A percentile compares a stretch with the other conserved stretches of the same genome.
These are phyloP conservation scores for Galerina sulciceps DNA, from an alignment of 768 basidiomycete species.

Conservation along the genomic window DNA sequence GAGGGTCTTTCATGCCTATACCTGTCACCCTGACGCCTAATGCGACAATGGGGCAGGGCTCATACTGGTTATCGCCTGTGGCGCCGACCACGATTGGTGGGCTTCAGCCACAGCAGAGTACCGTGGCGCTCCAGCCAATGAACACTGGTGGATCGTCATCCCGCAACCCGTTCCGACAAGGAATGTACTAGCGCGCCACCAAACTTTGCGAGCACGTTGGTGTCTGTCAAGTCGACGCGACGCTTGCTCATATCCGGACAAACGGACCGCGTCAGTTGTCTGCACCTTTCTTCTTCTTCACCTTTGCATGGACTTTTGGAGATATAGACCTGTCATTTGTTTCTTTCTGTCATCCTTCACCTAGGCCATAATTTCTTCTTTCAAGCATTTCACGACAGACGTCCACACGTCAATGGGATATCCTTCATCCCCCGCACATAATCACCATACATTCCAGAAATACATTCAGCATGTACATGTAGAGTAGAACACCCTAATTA, in stretches of 20 bases:
- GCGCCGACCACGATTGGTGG: conserved; percentile 12
- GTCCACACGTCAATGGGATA: background rate
- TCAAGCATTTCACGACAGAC: background rate
- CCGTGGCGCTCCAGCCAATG: conserved; percentile 27
- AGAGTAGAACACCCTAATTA: background rate
- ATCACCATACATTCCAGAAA: conserved; percentile 7
- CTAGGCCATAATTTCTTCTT: background rate
- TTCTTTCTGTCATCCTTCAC: background rate
- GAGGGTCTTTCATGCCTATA: conserved; percentile 21
- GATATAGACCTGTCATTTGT: conserved; percentile 4
- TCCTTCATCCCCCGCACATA: conserved; percentile 11
- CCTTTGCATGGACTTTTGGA: conserved; percentile 3
- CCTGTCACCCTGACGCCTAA: conserved; percentile 21
- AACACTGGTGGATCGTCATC: conserved; percentile 28
- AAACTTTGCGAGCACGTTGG: background rate
- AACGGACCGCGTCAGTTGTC: conserved; percentile 12
- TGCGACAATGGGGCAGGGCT: conserved; percentile 31
- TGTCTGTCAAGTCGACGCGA: background rate
- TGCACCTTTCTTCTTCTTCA: background rate
- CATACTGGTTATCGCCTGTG: conserved; percentile 38
- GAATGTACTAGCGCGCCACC: conserved; percentile 12
- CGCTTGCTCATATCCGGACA: conserved; percentile 1
- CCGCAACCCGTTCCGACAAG: conserved; percentile 33
- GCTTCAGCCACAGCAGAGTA: conserved; percentile 13
- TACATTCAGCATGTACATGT: conserved; percentile 1